Evolutionary conservation across 129 eudicot genomes (phyloP).

Genomic region (Centaurea solstitialis): DNA sequence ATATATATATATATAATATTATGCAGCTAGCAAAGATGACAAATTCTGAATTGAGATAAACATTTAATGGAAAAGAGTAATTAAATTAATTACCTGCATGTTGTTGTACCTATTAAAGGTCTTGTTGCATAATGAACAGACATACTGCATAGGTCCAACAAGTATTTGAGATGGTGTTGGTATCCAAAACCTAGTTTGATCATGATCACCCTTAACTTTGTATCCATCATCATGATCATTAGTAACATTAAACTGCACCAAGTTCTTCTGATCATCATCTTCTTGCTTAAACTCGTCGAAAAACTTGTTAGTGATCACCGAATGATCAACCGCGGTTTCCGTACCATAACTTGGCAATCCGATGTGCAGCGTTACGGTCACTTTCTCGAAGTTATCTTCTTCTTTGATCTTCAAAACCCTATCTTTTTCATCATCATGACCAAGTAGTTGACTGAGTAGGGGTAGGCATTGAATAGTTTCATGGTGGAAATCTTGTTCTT

Average conservation of each 20-base stretch:
- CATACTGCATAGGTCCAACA: constrained; percentile 95
- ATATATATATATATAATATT: too few species aligned
- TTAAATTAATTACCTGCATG: constrained; percentile 77
- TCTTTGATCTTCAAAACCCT: constrained; percentile 38
- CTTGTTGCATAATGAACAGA: constrained; percentile 87
- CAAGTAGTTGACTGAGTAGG: constrained; percentile 52
- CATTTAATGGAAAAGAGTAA: neutral
- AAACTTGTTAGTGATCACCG: constrained; percentile 6
- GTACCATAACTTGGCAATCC: constrained; percentile 61
- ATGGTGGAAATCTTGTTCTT: constrained; percentile 29
- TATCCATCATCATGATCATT: neutral
- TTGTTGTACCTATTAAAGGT: constrained; percentile 97
- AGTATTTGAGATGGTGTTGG: constrained; percentile 95
- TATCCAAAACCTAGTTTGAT: constrained; percentile 80
- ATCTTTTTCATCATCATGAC: constrained; percentile 35
- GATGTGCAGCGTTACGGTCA: constrained; percentile 63
- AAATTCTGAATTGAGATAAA: neutral
- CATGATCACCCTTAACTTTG: constrained; percentile 29
- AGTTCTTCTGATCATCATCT: constrained; percentile 24
- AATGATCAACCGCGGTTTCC: constrained; percentile 8
- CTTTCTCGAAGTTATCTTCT: constrained; percentile 46
- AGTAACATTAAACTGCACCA: constrained; percentile 20
- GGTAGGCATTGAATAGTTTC: constrained; percentile 71
- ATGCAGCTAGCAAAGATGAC: neutral
- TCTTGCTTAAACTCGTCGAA: constrained; percentile 42